Evolutionary conservation across 1,284 basidiomycete genomes (phyloP).

Genomic region (Apiotrichum sp.): DNA sequence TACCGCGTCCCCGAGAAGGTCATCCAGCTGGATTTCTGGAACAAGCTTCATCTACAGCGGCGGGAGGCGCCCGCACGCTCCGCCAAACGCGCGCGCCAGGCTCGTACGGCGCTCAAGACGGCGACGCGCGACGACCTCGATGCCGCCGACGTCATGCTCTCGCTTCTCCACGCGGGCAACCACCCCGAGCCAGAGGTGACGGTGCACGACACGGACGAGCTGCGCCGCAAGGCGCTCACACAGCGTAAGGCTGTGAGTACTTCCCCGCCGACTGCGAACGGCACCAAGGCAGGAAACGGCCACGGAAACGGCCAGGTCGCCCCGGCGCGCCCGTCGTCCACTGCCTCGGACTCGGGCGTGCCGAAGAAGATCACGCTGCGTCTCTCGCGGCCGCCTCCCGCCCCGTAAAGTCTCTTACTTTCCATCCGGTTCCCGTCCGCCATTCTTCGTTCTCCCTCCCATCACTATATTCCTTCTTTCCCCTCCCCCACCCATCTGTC

Average conservation of each 20-base stretch:
- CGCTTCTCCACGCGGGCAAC: slow-evolving; percentile 2
- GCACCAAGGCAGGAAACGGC: background rate
- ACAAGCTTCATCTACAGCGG: slow-evolving; percentile 56
- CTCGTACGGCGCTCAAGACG: slow-evolving; percentile 2
- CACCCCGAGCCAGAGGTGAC: background rate
- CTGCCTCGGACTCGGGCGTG: slow-evolving; percentile 2
- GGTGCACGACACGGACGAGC: background rate
- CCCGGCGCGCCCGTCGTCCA: background rate
- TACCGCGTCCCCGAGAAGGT: slow-evolving; percentile 92
- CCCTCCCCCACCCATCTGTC: too few species aligned
- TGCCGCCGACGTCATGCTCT: slow-evolving; percentile 27
- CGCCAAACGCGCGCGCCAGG: slow-evolving; percentile 2
- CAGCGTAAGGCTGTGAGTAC: background rate
- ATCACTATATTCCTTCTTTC: too few species aligned
- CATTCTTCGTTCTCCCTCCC: too few species aligned
- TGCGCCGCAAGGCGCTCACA: too few species aligned
- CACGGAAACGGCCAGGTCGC: background rate
- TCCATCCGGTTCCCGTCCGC: too few species aligned
- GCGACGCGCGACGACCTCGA: slow-evolving; percentile 27
- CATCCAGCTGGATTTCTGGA: slow-evolving; percentile 93
- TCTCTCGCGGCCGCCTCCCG: background rate
- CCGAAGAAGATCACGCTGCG: slow-evolving; percentile 2
- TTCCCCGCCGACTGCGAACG: background rate
- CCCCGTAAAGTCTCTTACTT: too few species aligned
- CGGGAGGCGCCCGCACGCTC: slow-evolving; percentile 9